Evolutionary conservation across 352 stramenopile species (phyloP).

Genomic region (Pythium chondricola): DNA sequence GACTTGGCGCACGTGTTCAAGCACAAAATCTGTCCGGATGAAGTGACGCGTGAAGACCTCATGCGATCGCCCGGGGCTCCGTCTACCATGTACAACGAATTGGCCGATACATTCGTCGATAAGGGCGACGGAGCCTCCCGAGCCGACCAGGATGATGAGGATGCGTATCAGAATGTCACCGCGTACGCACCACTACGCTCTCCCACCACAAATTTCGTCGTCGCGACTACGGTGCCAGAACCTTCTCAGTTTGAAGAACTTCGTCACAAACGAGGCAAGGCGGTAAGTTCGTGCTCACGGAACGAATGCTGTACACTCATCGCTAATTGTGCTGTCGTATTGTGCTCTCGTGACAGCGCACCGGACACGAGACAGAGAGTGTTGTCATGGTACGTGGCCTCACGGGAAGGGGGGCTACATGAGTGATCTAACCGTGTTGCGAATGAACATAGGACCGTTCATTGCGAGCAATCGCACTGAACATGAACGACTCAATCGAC

Average conservation of each 20-base stretch:
- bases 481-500: constrained; percentile 6
- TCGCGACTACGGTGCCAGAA: constrained; percentile 1
- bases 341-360: no score
- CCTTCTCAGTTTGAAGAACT: neutral
- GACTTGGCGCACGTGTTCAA: constrained; percentile 59
- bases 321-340: no score
- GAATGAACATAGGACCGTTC: constrained; percentile 44
- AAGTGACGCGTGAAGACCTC: constrained; percentile 37
- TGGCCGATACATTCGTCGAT: constrained; percentile 50
- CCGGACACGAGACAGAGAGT: constrained; percentile 27
- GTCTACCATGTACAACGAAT: constrained; percentile 34
- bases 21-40: constrained; percentile 43
- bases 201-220: constrained; percentile 17
- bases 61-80: constrained; percentile 21
- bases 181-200: constrained; percentile 44
- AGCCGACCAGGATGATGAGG: constrained; percentile 11
- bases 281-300: no score
- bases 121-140: constrained; percentile 3
- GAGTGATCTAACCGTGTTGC: no score
- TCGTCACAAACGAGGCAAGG: constrained; percentile 3
- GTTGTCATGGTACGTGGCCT: constrained; percentile 48
- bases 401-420: no score
- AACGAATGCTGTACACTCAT: no score
- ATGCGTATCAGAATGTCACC: constrained; percentile 42
- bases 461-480: constrained; percentile 50